A percentile compares a stretch with the other conserved stretches of the same genome.
These are phyloP conservation scores for Royoungia palumana DNA, from an alignment of 768 basidiomycete species.

Conservation along the genomic window DNA sequence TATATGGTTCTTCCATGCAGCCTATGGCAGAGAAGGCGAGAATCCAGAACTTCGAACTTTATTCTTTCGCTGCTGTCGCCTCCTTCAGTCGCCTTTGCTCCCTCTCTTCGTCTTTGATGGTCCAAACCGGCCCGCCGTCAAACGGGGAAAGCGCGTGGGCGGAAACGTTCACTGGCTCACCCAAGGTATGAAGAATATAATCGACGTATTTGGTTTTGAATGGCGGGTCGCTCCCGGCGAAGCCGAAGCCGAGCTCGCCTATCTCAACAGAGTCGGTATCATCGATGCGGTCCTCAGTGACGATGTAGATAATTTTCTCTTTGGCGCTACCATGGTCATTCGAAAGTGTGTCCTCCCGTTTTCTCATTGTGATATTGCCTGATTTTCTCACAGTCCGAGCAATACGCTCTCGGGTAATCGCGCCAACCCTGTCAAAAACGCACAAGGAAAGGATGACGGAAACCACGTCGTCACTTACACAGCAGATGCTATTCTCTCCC, in stretches of 20 bases:
- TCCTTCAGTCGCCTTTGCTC: constrained; percentile 75
- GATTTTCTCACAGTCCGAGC: constrained; percentile 48
- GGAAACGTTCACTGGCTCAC: constrained; percentile 61
- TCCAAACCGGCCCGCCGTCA: constrained; percentile 74
- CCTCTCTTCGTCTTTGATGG: constrained; percentile 94
- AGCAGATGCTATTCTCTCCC: constrained; percentile 37
- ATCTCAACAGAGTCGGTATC: constrained; percentile 73
- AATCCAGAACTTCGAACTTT: constrained; percentile 83
- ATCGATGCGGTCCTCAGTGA: constrained; percentile 91
- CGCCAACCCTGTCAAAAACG: constrained; percentile 57
- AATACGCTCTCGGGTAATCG: constrained; percentile 71
- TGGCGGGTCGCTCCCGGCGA: constrained; percentile 87
- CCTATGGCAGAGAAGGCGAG: constrained; percentile 74
- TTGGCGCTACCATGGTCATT: constrained; percentile 79
- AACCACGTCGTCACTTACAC: constrained; percentile 53
- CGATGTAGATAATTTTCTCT: constrained; percentile 90
- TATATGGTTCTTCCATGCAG: constrained; percentile 74
- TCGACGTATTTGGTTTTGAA: constrained; percentile 78
- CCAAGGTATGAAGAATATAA: constrained; percentile 73
- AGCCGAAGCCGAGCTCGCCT: constrained; percentile 91
- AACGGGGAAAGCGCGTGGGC: constrained; percentile 72
- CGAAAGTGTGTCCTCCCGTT: constrained; percentile 58
- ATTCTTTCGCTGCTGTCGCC: constrained; percentile 80
- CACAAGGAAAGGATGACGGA: constrained; percentile 69
- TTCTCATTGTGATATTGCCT: background rate